Base-by-base conservation (phyloP, 345 rosid species). In the Gynandropsis gynandra region DNA sequence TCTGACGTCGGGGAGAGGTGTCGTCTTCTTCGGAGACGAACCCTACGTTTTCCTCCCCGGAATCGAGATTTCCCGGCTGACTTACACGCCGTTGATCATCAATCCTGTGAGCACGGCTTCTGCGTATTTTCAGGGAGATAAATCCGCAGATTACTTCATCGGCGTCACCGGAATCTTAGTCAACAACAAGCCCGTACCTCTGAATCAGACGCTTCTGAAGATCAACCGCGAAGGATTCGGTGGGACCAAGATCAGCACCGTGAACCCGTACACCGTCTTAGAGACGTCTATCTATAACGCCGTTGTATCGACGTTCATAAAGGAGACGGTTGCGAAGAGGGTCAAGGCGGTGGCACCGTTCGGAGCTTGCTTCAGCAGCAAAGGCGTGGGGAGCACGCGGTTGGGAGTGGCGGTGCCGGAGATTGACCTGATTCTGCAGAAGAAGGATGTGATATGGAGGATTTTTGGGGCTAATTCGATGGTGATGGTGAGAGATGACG, bases 241-340 rank as follows among this genome's bases (percentile, higher is more conserved):
- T 1, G 95, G 92, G 24, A 88, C 95, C 11, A 85, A 82, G 60
- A 71, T 88, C 61, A 85, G 88, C 71, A 75, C 88, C 0, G 89
- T 82, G 24, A 10, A 82, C 4, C 87, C 95, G 0, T 82, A 82
- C 80, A 82, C 89, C 0, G 61, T 77, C 31, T 9, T 85, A 40
- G 79, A 82, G 43, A 42, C 67, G 4, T 76, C 95, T 1, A 79
- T 85, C 36, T 80, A 16, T 52, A 66, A 65, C 0, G 75, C 77
- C 1, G 73, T 82, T 11, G 74, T 74, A 0, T 41, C 58, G 1
- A 77, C 80, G 4, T 85, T 77, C 14, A 52, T 73, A 21, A 27
- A 46, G 1, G 72, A 58, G 42, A 60, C 73, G 0, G 59, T 77
- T 0, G 67, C 72, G 0, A 69, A 58, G 47, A 79, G 76, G 29